phyloP scores from a whole-genome alignment of 2,329 filamentous ascomycete species.

The Cordyceps cicadae region DNA sequence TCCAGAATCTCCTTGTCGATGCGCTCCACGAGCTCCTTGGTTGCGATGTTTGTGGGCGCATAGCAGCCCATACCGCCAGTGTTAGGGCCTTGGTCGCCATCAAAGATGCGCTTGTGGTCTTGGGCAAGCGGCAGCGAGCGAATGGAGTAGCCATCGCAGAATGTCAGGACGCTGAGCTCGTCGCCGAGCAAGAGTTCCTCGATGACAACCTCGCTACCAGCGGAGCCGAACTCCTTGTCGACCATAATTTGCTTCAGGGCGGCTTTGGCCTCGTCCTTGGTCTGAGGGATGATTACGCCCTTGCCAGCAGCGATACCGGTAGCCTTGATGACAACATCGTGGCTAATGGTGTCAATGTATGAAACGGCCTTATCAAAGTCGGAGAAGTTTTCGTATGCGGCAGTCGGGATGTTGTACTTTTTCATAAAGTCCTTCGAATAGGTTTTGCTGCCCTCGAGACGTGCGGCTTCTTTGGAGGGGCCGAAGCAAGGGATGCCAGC shows the following conservation, averaged over 20 bases:
- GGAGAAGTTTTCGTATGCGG: constrained; percentile 81
- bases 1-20: constrained; percentile 79
- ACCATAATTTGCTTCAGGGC: constrained; percentile 88
- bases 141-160: constrained; percentile 82
- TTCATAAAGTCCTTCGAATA: constrained; percentile 99
- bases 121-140: constrained; percentile 81
- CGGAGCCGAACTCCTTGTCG: constrained; percentile 73
- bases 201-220: constrained; percentile 86
- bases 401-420: constrained; percentile 80
- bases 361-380: constrained; percentile 62
- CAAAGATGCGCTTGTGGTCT: constrained; percentile 91
- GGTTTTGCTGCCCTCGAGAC: constrained; percentile 92
- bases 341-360: constrained; percentile 63
- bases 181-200: constrained; percentile 90
- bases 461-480: constrained; percentile 73
- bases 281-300: constrained; percentile 81
- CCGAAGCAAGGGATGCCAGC: constrained; percentile 77
- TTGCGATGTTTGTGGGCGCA: constrained; percentile 76
- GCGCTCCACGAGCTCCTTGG: constrained; percentile 63
- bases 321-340: constrained; percentile 88
- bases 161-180: constrained; percentile 83
- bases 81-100: constrained; percentile 84
- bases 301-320: constrained; percentile 88
- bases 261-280: constrained; percentile 71
- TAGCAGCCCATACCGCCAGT: constrained; percentile 98